These are phyloP conservation scores for Penicillium glabrum DNA, from an alignment of 2,329 filamentous ascomycete genomes.

Conservation along the genomic window DNA sequence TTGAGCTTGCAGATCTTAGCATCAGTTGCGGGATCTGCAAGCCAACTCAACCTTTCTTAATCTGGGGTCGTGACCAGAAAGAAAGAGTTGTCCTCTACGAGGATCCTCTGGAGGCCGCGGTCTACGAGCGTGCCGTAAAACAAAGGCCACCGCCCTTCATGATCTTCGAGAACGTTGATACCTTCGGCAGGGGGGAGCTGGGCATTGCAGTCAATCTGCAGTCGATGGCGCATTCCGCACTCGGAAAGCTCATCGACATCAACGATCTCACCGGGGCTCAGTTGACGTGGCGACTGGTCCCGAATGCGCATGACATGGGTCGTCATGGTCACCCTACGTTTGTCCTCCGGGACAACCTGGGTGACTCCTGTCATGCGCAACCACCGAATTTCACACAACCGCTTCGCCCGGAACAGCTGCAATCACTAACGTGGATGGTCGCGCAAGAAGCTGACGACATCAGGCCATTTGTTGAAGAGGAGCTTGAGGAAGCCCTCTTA, in stretches of 20 bases:
- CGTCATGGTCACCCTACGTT: neutral
- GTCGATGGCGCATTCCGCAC: conserved; percentile 38
- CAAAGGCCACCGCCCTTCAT: conserved; percentile 45
- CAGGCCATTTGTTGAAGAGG: conserved; percentile 51
- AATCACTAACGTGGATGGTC: conserved; percentile 61
- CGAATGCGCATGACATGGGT: neutral
- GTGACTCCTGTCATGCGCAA: conserved; percentile 31
- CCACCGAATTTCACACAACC: conserved; percentile 36
- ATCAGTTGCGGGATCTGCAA: neutral
- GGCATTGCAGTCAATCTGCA: conserved; percentile 40
- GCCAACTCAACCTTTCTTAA: neutral
- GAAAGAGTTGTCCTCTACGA: conserved; percentile 48
- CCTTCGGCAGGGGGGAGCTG: conserved; percentile 35
- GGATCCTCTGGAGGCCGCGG: conserved; percentile 50
- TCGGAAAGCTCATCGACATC: conserved; percentile 24
- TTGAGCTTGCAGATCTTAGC: neutral
- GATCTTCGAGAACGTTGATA: conserved; percentile 36
- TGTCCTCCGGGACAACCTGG: conserved; percentile 44
- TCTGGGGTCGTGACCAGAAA: conserved; percentile 33
- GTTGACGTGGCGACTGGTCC: neutral
- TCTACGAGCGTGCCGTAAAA: conserved; percentile 54
- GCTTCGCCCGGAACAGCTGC: conserved; percentile 55
- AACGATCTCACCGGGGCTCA: neutral
- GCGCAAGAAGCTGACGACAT: conserved; percentile 49
- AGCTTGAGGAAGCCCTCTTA: conserved; percentile 57